Base-by-base conservation (phyloP, 176 grass and related monocot genomes). In the Oryza meyeriana region DNA sequence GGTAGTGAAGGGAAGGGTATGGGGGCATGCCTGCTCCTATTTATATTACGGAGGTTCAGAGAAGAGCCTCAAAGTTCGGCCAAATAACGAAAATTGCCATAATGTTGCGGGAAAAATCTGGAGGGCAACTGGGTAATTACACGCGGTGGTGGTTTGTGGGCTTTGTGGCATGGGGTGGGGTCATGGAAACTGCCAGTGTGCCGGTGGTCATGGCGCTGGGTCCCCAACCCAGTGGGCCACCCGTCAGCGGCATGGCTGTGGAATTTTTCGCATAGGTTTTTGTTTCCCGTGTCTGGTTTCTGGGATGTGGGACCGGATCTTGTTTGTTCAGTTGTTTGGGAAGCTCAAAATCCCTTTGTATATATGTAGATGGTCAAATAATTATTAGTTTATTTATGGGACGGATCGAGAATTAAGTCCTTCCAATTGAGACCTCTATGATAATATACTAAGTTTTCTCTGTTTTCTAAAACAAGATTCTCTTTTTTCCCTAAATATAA, bases 61-160 rank as follows among this genome's bases (percentile, higher is more conserved):
- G 12, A 36, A 0, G 2, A 6, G 17, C 74, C 33, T 3, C 0
- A 0, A 10, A 4, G 5, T 16, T 0, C 0, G 0, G 0, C 0
- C 0, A 8, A 74, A 79, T 83, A 17, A 79, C 84, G 6, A 0
- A 0, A 4, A 0, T 79, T 83, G 84, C 84, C 83, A 86, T 52
- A 45, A 0, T 8, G 66, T 68, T 78, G 4, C 0, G 13, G 13
- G 4, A 0, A 8, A 45, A 10, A 0, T 0, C 0, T 0, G 0
- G 2, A 14, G 88, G 87, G 42, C 0, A 47, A 0, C 1, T 0
- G 0, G 0, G 66, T 81, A 42, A 65, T 81, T 64, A 0, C 0
- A 6, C 0, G 0, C 7, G 9, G 9, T 20, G 28, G 61, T 22
- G 61, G 18, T 22, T 38, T 74, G 12, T 33, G 52, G 9, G 80